Conservation (phyloP, 2,329 filamentous ascomycete species). For the Didymella lethalis region DNA sequence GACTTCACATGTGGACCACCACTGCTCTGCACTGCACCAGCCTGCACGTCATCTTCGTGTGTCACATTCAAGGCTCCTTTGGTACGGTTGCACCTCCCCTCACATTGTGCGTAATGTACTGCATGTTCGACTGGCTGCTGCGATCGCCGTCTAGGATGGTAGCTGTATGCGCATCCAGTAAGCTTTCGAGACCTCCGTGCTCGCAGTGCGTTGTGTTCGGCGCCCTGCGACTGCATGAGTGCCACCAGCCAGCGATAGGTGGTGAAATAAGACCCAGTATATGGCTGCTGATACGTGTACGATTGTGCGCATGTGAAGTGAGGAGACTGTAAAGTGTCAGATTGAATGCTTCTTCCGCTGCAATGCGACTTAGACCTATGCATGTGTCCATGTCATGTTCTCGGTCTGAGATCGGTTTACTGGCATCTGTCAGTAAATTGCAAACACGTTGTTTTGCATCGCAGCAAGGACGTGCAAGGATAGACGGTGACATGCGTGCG, state of each 20-base stretch:
- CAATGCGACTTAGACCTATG: conserved; percentile 5
- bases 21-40: conserved; percentile 1
- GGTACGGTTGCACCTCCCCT: conserved; percentile 7
- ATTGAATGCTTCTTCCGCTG: conserved; percentile 3
- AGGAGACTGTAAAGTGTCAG: conserved; percentile 9
- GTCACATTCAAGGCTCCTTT: conserved; percentile 2
- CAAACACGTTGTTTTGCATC: conserved; percentile 17
- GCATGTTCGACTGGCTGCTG: conserved; percentile 7
- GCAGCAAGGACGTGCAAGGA: conserved; percentile 14
- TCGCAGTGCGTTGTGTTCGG: conserved; percentile 11
- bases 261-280: conserved; percentile 5
- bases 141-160: conserved; percentile 3
- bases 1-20: conserved; percentile 4
- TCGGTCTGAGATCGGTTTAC: conserved; percentile 4
- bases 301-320: conserved; percentile 12
- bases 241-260: conserved; percentile 10
- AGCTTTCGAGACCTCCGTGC: background rate
- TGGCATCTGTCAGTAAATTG: conserved; percentile 6
- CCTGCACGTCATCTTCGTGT: conserved; percentile 15
- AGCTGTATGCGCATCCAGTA: conserved; percentile 8
- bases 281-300: conserved; percentile 20
- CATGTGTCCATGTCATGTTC: conserved; percentile 12
- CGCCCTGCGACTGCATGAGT: conserved; percentile 15
- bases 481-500: conserved; percentile 15
- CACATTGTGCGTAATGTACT: conserved; percentile 6